phyloP scores from a whole-genome alignment of 345 rosid species.

The Capsella bursapastoris region DNA sequence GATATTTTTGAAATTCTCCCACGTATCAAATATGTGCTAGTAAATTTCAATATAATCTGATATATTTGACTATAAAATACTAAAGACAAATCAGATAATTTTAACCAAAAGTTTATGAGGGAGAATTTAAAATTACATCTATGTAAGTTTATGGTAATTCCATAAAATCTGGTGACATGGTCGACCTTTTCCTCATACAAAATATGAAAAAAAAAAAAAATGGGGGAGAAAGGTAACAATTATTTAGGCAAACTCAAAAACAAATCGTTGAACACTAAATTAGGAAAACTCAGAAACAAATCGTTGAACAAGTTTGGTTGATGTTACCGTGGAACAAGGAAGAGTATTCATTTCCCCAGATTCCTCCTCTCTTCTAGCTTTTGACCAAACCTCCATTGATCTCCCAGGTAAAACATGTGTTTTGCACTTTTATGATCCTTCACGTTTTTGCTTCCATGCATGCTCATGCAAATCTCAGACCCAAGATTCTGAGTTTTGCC shows the following conservation, averaged over 20 bases:
- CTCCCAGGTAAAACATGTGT: conserved; percentile 10
- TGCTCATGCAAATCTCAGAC: conserved; percentile 35
- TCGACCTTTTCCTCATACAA: conserved; percentile 9
- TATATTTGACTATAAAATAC: too few relatives aligned
- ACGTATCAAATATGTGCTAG: too few relatives aligned
- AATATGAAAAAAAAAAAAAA: background rate
- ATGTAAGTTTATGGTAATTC: conserved; percentile 7
- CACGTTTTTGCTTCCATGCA: conserved; percentile 11
- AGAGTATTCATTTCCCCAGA: conserved; percentile 28
- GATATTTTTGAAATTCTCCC: too few relatives aligned
- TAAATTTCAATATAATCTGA: too few relatives aligned
- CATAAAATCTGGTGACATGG: conserved; percentile 17
- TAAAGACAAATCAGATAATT: too few relatives aligned
- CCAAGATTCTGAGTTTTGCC: conserved; percentile 22
- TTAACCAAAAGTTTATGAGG: too few relatives aligned
- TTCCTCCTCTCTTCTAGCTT: conserved; percentile 23
- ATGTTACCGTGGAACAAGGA: conserved; percentile 32
- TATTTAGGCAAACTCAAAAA: conserved; percentile 30
- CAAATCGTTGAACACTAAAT: conserved; percentile 22
- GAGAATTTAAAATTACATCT: too few relatives aligned
- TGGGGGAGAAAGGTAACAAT: conserved; percentile 6
- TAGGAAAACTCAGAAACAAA: conserved; percentile 31
- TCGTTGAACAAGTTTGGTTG: conserved; percentile 42
- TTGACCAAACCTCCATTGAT: conserved; percentile 34
- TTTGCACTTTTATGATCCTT: conserved; percentile 22